Conservation (phyloP, 1,284 basidiomycete species). For the Rhodotorula glutinis region DNA sequence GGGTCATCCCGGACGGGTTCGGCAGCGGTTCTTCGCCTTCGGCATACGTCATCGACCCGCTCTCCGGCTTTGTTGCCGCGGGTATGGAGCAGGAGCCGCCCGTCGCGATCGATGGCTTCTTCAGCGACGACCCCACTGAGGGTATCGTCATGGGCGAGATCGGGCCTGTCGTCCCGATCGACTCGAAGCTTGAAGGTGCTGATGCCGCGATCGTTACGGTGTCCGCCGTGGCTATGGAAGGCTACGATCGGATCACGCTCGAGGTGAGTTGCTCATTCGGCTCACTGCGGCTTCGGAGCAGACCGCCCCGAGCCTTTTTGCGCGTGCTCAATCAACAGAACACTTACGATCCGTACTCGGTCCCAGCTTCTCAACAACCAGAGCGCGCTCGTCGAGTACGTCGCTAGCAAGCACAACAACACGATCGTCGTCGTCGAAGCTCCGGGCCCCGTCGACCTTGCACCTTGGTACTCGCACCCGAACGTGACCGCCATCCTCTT, state of each 20-base stretch:
- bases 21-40: neutral
- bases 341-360: too few species aligned
- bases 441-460: constrained; percentile 31
- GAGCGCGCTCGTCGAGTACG: constrained; percentile 44
- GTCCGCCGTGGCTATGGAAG: constrained; percentile 16
- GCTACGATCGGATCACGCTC: constrained; percentile 34
- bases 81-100: constrained; percentile 2
- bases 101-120: constrained; percentile 12
- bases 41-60: constrained; percentile 4
- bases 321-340: too few species aligned
- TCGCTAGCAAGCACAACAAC: constrained; percentile 56
- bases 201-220: constrained; percentile 34
- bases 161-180: constrained; percentile 16
- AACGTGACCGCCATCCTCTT: constrained; percentile 46
- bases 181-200: constrained; percentile 36
- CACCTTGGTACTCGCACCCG: constrained; percentile 31
- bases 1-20: constrained; percentile 10
- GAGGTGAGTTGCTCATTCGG: constrained; percentile 1
- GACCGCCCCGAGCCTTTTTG: too few species aligned
- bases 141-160: constrained; percentile 2
- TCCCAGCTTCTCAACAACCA: constrained; percentile 34
- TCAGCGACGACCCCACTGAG: neutral
- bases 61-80: constrained; percentile 1
- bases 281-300: too few species aligned
- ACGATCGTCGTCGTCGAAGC: constrained; percentile 70